Evolutionary conservation across 2,329 filamentous ascomycete genomes (phyloP), one percentile per base, ranked within the genome.

Genomic region (Hypoxylon sp.): DNA sequence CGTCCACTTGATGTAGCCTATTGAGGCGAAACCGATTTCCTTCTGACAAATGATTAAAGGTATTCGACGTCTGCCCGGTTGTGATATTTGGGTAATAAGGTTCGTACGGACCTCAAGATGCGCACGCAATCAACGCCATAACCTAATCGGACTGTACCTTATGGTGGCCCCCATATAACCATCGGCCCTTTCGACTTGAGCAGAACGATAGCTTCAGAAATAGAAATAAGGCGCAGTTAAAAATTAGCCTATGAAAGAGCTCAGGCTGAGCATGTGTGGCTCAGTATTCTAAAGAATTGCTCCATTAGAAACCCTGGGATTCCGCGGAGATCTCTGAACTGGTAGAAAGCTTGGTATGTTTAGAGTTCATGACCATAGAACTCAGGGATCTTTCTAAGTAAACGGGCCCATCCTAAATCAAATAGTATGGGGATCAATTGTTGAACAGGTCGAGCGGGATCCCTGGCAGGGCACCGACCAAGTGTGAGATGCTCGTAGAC

Each of bases 81-180:
- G 16, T 21, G 37, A 14, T 19, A 14, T 2, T 37, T 43, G 16
- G 23, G 53, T 19, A 16, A 45, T 54, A 62, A 37, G 58, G 57
- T 65, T 65, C 23, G 16, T 27, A 37, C 48, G 43, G 52, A 50
- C 57, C 16, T 43, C 14, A 34, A 14, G 37, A 19, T 41, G 21
- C 16, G 8, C 3, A 21, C 5, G 39, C n/a, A 48, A 16, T 25
- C 25, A 16, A 30, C 34, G 14, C 21, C n/a, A 37, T 7, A 57
- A 62, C 52, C 41, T 53, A 50, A 47, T 43, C 19, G 25, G 7
- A 34, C 7, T 39, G 4, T 39, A 53, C 30, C 47, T 53, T 48
- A 34, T 27, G 23, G 14, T 27, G 30, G 30, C 23, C 21, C 41
- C 5, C 30, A 19, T 63, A 57, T 27, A 34, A 29, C 37, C 30